Base-by-base conservation (phyloP, 2,329 filamentous ascomycete species). In the Fusarium napiforme region DNA sequence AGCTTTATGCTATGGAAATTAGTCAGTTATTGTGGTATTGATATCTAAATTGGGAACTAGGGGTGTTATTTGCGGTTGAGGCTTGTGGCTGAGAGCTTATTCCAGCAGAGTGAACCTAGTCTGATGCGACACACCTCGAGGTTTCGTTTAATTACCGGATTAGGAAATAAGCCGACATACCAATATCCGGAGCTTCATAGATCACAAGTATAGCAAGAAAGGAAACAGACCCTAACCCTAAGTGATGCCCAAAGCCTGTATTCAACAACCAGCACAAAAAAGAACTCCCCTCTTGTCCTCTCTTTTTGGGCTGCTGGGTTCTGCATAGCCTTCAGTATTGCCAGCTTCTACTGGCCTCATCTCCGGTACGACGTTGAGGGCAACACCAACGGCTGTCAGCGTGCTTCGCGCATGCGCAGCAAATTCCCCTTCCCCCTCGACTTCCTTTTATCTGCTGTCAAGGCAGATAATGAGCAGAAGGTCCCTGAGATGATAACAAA, bases 361-460 rank as follows among this genome's bases (percentile, higher is more conserved):
- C 36, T 40, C 36, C 23, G 2, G 19, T n/a, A 30, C 50, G 36
- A 55, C 50, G 19, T 19, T n/a, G 28, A 30, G 18, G 2, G 26
- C 21, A 12, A 30, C 0, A 2, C 5, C 14, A 12, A 30, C 26
- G 7, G 14, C 23, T 39, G 10, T n/a, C 36, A 55, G 9, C 19
- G 2, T n/a, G 23, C 36, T 30, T 2, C 19, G 10, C 5, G 2
- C 7, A n/a, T 8, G 2, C 19, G 15, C 14, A n/a, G 3, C 26
- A 14, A 40, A 9, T n/a, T 14, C 5, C 26, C 10, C 19, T n/a
- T 30, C 7, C 2, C 26, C 15, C 2, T n/a, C 26, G 4, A 5
- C 14, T n/a, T 55, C 14, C 5, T 39, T 10, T 30, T 30, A 30
- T 30, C 28, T 30, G 28, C 28, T 30, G 28, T 30, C 9, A 3